phyloP scores from a whole-genome alignment of 441 rosid genomes.

The Corymbia citriodora region DNA sequence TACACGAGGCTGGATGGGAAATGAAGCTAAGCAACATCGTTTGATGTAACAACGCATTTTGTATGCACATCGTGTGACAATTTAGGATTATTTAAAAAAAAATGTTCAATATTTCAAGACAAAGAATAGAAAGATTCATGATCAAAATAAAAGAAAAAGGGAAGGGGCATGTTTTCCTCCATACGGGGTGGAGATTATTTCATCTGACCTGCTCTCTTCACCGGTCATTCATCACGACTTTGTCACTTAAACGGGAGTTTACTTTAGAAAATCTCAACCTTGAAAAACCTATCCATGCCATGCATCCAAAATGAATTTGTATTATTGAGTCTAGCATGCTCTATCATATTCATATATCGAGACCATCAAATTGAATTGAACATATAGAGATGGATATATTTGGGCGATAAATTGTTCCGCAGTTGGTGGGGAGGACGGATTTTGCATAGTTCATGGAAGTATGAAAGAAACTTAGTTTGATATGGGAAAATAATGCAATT shows the following conservation, averaged over 20 bases:
- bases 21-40: too few species aligned
- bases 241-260: neutral
- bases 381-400: accelerated
- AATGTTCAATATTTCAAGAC: neutral
- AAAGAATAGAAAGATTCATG: neutral
- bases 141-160: too few species aligned
- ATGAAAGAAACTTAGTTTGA: too few species aligned
- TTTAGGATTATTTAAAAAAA: too few species aligned
- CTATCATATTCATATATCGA: neutral
- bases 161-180: neutral
- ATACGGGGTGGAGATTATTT: neutral
- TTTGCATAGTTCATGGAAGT: too few species aligned
- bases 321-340: neutral
- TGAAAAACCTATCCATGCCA: neutral
- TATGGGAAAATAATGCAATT: too few species aligned
- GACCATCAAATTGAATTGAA: neutral
- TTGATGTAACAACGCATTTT: too few species aligned
- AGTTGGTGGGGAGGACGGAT: too few species aligned
- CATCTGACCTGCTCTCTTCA: neutral
- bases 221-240: neutral
- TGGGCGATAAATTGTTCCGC: too few species aligned
- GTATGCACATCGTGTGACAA: too few species aligned
- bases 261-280: neutral
- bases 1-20: too few species aligned
- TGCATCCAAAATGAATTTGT: neutral